A percentile compares a stretch with the other conserved stretches of the same genome.
Conservation (phyloP, 192 early-diverging fungal species). For the Coemansia sp. region DNA sequence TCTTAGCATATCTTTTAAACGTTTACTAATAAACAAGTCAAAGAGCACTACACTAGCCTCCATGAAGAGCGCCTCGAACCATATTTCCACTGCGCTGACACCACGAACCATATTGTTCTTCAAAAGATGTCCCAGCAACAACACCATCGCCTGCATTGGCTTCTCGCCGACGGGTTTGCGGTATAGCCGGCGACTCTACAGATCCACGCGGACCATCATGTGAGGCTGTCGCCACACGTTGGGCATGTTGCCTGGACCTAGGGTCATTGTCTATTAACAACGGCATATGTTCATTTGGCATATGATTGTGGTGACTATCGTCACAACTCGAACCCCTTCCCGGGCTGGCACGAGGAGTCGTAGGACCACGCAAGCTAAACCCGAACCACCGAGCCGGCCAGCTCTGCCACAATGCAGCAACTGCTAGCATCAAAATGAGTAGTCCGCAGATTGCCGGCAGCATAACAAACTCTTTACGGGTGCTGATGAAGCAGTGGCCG, state of each 20-base stretch:
- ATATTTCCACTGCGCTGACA: slow-evolving; percentile 36
- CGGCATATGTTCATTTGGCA: slow-evolving; percentile 30
- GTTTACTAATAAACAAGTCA: neutral
- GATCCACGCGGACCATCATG: neutral
- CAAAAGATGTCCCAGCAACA: slow-evolving; percentile 18
- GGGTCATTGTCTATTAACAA: slow-evolving; percentile 54
- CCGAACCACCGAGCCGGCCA: slow-evolving; percentile 14
- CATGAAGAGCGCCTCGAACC: slow-evolving; percentile 9
- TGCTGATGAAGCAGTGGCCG: slow-evolving; percentile 42
- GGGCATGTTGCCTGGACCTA: neutral
- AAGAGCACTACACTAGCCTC: neutral
- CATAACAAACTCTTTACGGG: slow-evolving; percentile 37
- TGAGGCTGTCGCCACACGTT: neutral
- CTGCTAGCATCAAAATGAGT: slow-evolving; percentile 22
- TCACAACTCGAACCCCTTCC: neutral
- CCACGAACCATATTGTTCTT: slow-evolving; percentile 53
- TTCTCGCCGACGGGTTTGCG: neutral
- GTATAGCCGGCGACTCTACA: neutral
- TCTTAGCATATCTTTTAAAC: too few relatives aligned
- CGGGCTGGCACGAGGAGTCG: slow-evolving; percentile 17
- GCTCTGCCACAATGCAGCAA: slow-evolving; percentile 33
- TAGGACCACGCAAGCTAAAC: neutral
- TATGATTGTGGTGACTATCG: slow-evolving; percentile 3
- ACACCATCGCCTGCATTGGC: slow-evolving; percentile 1
- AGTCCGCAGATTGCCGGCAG: slow-evolving; percentile 31